phyloP scores from a whole-genome alignment of 208 protist genomes.

The Trypanosoma caninum region DNA sequence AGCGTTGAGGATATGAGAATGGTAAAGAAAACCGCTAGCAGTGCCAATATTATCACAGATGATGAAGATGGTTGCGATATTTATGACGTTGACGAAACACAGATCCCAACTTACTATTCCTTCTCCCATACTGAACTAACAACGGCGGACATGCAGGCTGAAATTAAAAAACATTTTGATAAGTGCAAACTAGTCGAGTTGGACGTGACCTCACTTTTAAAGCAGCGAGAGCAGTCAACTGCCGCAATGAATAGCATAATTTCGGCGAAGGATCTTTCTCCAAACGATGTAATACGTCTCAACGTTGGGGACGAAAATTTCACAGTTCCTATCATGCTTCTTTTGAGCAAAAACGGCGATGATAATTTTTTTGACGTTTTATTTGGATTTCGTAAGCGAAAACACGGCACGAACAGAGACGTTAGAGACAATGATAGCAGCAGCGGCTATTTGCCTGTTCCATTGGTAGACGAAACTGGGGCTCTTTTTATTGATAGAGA shows the following conservation, averaged over 20 bases:
- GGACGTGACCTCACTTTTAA: slow-evolving; percentile 18
- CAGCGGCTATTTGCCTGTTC: slow-evolving; percentile 3
- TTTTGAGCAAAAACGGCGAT: slow-evolving; percentile 34
- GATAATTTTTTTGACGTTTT: slow-evolving; percentile 37
- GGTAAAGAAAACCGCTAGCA: not conserved
- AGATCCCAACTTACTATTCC: not conserved
- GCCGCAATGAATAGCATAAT: not conserved
- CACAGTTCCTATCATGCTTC: slow-evolving; percentile 53
- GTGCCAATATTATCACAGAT: not conserved
- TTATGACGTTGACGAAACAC: not conserved
- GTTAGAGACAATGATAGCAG: not conserved
- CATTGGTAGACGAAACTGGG: slow-evolving; percentile 50
- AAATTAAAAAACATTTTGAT: slow-evolving; percentile 16
- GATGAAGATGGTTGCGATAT: not conserved
- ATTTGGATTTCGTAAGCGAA: slow-evolving; percentile 12
- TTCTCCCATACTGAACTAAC: not conserved
- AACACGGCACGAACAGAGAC: not conserved
- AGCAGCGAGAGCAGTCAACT: slow-evolving; percentile 16
- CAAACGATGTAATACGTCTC: slow-evolving; percentile 38
- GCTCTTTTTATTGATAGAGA: slow-evolving; percentile 88
- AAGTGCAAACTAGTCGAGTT: slow-evolving; percentile 11
- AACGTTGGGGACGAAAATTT: slow-evolving; percentile 86
- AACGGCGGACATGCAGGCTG: slow-evolving; percentile 13
- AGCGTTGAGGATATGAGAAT: not conserved
- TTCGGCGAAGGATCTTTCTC: slow-evolving; percentile 6